Evolutionary conservation across 345 rosid genomes (phyloP), one percentile per base, ranked within the genome.

Genomic region (Gossypioides kirkii): DNA sequence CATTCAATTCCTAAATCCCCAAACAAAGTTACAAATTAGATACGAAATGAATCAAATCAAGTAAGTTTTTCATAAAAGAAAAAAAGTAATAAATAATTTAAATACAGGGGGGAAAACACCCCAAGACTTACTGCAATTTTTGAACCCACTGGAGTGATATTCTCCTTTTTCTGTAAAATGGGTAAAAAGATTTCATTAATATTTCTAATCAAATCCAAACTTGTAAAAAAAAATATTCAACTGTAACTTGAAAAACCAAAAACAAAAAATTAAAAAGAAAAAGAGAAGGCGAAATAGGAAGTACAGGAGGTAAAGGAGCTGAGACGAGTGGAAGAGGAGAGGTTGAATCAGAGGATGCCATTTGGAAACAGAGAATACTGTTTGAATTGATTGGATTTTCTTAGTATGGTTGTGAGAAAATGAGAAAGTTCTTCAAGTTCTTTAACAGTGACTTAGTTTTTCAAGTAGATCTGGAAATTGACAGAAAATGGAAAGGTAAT

Each of bases 91-190:
- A 16, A 8, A 22, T 2, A 2, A 47, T 45, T 26, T 11, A 10
- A 60, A 28, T 50, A 64, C 61, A 3, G 49, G 38, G 38, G 38
- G 38, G 26, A 23, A 13, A 47, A 28, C n/a, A 25, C 41, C 0
- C 13, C 0, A 36, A 41, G 58, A 54, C 73, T 1, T 86, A 94
- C 97, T 71, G 81, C 81, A 55, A 94, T 83, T 82, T 88, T 94
- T 0, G 89, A 83, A 74, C 88, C 88, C 72, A 88, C 64, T 6
- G 89, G 94, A 45, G 86, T 80, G 13, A 69, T n/a, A 62, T 76
- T 87, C 77, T 91, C 93, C 77, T 91, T 91, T 83, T 76, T 88
- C 98, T 91, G 91, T 85, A 72, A 79, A 55, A 53, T 54, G 46
- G 52, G 13, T 1, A 66, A 49, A 23, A 4, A 12, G 4, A 45